phyloP scores from a whole-genome alignment of 2,329 filamentous ascomycete genomes.

The Penicillium sp. region DNA sequence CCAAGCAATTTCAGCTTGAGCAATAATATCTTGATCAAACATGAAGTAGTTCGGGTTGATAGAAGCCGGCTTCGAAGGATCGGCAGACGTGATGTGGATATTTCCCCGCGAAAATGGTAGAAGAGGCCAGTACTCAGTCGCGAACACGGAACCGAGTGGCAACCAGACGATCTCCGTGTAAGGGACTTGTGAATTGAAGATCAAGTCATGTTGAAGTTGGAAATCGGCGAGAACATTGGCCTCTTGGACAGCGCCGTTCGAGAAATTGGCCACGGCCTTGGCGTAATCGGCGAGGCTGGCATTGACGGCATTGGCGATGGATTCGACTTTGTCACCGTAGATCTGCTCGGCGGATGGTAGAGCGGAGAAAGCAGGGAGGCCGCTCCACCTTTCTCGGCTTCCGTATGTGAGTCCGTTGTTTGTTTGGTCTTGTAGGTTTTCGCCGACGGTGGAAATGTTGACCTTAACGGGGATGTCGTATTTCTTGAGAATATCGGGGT shows the following conservation, averaged over 20 bases:
- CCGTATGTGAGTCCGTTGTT: conserved; percentile 24
- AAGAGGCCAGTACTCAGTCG: conserved; percentile 27
- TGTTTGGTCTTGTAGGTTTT: conserved; percentile 50
- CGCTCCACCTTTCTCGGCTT: conserved; percentile 17
- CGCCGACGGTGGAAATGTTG: conserved; percentile 45
- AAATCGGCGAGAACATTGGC: conserved; percentile 24
- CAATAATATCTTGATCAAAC: conserved; percentile 22
- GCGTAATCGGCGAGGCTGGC: conserved; percentile 27
- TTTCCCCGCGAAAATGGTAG: conserved; percentile 29
- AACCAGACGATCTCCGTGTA: conserved; percentile 26
- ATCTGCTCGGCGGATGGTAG: conserved; percentile 23
- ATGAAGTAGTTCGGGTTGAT: conserved; percentile 33
- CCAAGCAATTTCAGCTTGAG: conserved; percentile 22
- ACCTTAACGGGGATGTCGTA: conserved; percentile 29
- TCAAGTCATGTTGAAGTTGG: conserved; percentile 27
- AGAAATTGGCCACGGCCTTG: conserved; percentile 21
- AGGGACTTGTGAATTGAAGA: conserved; percentile 26
- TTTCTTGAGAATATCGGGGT: conserved; percentile 28
- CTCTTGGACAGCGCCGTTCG: conserved; percentile 25
- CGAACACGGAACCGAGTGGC: conserved; percentile 16
- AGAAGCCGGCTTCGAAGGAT: conserved; percentile 17
- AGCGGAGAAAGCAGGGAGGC: conserved; percentile 22
- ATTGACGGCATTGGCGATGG: conserved; percentile 20
- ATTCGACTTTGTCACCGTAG: conserved; percentile 21
- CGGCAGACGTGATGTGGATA: conserved; percentile 24